Evolutionary conservation across 2,329 filamentous ascomycete species (phyloP), one percentile per base, ranked within the genome.

Genomic region (Mycocentrospora acerina): DNA sequence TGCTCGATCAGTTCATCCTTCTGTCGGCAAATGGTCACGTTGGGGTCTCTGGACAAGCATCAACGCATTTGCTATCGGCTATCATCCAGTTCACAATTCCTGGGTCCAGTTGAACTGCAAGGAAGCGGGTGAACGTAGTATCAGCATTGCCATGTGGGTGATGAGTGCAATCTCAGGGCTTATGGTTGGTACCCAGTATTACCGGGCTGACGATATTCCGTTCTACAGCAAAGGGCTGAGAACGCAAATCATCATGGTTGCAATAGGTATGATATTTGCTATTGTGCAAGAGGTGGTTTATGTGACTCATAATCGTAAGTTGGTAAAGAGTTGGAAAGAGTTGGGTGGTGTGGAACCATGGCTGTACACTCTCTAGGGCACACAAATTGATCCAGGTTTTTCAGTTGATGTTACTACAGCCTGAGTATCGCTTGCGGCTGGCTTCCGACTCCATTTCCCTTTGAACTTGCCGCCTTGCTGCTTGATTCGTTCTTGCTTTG

Each of bases 41-140:
- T 76, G 72, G 62, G 74, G 68, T 0, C 56, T 79, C 5, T 78
- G 75, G 76, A 79, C 76, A 3, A 63, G 65, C 0, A 67, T 78
- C 3, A 78, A 79, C 52, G 62, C 61, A 2, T 70, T 78, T 25
- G 73, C 75, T 0, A 76, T 78, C 7, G 72, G 75, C 0, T 79
- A 78, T 44, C 76, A 79, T 53, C 75, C 75, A 0, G 66, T 75
- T 1, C 74, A 78, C 37, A 79, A 78, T 53, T 68, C 72, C 0
- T 79, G 75, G 75, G 60, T 76, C 13, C 73, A 77, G 50, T 57
- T 78, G 6, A 79, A 79, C 46, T 78, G 75, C 46, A 62, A 59
- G 11, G 71, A 71, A 13, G 51, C 71, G 0, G 56, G 68, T 4
- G 75, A 77, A 52, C 55, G 74, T 36, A 78, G 72, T 44, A 74